phyloP scores from a whole-genome alignment of 192 early-diverging fungal species.

The Coemansia nantahalensis region DNA sequence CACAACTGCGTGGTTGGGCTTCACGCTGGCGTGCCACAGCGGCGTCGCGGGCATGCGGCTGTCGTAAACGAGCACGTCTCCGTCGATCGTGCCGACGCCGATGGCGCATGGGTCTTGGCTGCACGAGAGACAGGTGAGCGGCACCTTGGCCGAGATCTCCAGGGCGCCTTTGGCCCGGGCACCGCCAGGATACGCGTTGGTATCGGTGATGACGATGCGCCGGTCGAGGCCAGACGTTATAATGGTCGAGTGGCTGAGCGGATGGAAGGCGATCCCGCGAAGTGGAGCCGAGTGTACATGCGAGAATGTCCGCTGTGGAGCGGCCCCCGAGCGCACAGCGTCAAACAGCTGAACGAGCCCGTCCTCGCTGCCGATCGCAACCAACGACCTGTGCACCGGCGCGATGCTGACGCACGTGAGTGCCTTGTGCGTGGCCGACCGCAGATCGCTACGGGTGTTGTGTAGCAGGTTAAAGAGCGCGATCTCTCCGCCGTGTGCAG shows the following conservation, averaged over 20 bases:
- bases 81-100: slow-evolving; percentile 35
- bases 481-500: slow-evolving; percentile 39
- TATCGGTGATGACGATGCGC: slow-evolving; percentile 28
- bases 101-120: slow-evolving; percentile 14
- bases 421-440: slow-evolving; percentile 36
- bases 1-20: slow-evolving; percentile 12
- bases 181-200: slow-evolving; percentile 11
- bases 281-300: slow-evolving; percentile 34
- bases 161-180: not conserved
- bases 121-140: slow-evolving; percentile 32
- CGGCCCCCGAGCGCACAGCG: slow-evolving; percentile 17
- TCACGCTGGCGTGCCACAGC: slow-evolving; percentile 22
- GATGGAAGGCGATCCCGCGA: slow-evolving; percentile 32
- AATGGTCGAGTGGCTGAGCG: slow-evolving; percentile 2
- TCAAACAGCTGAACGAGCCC: slow-evolving; percentile 51
- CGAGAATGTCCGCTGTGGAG: slow-evolving; percentile 26
- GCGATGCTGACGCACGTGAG: slow-evolving; percentile 39
- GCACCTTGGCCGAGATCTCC: slow-evolving; percentile 6
- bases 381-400: slow-evolving; percentile 16
- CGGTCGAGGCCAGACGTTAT: slow-evolving; percentile 34
- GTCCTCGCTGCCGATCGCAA: slow-evolving; percentile 45
- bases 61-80: slow-evolving; percentile 36
- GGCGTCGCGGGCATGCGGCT: slow-evolving; percentile 16
- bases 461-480: slow-evolving; percentile 39
- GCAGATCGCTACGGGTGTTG: slow-evolving; percentile 38